Percentiles rank a stretch among this genome's conserved stretches.
phyloP scores from a whole-genome alignment of 225 moss, liverwort and hornwort species.

The Marchantia polymorpha region DNA sequence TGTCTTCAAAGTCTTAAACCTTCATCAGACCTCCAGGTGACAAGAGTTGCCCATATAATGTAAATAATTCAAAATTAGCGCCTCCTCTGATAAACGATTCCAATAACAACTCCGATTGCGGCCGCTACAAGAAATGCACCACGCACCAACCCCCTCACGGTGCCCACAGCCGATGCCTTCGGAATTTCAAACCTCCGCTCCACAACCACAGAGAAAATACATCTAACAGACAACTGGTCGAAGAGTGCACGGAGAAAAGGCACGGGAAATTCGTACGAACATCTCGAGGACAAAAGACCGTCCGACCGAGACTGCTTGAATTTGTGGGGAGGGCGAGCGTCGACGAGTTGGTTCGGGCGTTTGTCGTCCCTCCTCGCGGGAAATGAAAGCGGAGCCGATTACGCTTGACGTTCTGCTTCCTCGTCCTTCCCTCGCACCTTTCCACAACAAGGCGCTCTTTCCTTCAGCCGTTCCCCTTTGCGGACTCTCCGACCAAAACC shows the following conservation, averaged over 20 bases:
- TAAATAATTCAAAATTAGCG: too few relatives aligned
- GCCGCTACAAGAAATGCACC: too few relatives aligned
- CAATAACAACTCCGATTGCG: not conserved
- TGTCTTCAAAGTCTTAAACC: not conserved
- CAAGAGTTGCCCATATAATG: too few relatives aligned
- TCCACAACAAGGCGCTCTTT: not conserved
- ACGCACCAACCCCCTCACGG: not conserved
- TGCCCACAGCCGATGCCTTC: not conserved
- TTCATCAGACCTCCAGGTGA: not conserved
- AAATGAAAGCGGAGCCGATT: not conserved
- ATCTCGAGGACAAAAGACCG: too few relatives aligned
- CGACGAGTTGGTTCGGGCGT: not conserved
- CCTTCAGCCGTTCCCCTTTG: too few relatives aligned
- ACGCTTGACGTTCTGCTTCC: not conserved
- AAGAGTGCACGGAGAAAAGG: not conserved
- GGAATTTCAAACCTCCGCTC: not conserved
- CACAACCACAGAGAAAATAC: not conserved
- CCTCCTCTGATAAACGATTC: not conserved
- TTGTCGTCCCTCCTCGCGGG: not conserved
- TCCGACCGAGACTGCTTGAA: not conserved
- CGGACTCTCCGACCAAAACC: too few relatives aligned
- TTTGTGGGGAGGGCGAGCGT: not conserved
- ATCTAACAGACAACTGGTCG: not conserved
- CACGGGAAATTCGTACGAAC: too few relatives aligned
- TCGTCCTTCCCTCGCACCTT: not conserved